Evolutionary conservation across 1,139 yeast species (phyloP).

Genomic region (Zygosaccharomyces sapae): DNA sequence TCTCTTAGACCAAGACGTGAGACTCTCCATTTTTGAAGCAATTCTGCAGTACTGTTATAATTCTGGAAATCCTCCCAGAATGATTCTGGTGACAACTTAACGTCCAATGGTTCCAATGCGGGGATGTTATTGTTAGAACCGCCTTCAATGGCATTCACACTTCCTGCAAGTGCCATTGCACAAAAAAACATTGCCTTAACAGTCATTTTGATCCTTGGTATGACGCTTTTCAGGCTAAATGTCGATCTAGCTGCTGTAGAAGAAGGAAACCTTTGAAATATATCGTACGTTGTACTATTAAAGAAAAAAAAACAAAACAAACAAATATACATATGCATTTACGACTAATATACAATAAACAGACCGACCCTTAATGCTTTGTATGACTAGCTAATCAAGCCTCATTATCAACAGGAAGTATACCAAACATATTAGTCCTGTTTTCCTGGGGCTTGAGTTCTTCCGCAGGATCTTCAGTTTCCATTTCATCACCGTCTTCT

Average conservation of each 20-base stretch:
- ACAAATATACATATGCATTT: not conserved
- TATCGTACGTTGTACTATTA: too few relatives aligned
- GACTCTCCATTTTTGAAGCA: conserved; percentile 17
- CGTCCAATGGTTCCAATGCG: conserved; percentile 1
- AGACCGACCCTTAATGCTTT: not conserved
- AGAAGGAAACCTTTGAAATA: too few relatives aligned
- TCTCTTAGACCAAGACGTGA: conserved; percentile 12
- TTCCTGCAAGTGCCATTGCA: not conserved
- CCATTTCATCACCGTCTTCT: not conserved
- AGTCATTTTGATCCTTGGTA: not conserved
- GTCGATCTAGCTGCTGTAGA: too few relatives aligned
- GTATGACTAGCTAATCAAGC: not conserved
- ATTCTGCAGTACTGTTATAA: conserved; percentile 13
- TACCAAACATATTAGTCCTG: conserved; percentile 8
- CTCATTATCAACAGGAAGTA: conserved; percentile 2
- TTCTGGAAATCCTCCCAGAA: conserved; percentile 23
- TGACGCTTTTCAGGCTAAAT: too few relatives aligned
- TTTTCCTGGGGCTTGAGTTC: not conserved
- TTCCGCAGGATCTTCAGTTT: not conserved
- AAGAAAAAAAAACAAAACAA: too few relatives aligned
- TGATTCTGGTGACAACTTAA: conserved; percentile 10
- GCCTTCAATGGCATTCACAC: conserved; percentile 6
- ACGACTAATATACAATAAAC: conserved; percentile 1
- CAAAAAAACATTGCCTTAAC: not conserved
- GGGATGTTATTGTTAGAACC: conserved; percentile 9